Base-by-base conservation (phyloP, 208 protist genomes). In the Angomonas deanei region DNA sequence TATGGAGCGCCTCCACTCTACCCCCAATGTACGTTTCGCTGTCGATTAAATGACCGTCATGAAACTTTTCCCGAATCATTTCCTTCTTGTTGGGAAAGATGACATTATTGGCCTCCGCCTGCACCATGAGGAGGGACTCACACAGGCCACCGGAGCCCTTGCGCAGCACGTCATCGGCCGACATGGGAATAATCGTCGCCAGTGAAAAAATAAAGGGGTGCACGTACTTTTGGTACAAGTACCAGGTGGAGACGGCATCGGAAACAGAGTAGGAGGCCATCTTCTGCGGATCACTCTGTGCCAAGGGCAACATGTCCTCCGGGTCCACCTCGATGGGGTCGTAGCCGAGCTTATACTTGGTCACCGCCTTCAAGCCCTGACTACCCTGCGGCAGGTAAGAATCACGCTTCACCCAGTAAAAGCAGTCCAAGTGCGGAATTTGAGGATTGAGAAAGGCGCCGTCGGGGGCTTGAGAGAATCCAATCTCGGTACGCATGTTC, bases 131-230 rank as follows among this genome's bases (percentile, higher is more conserved):
- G 38, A 99, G 76, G 3, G 94, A 90, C 77, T 99, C 99, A 82
- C 99, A 99, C 11, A 99, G 74, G 5, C 98, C 99, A 27, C 99
- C 99, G 3, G 97, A 99, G 42, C 96, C 98, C 70, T 99, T 99
- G 50, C 98, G 86, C 61, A 99, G 84, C 8, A 99, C 98, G 56
- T 99, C 97, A 73, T 99, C 98, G 0, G 99, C 97, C 21, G 94
- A 78, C 88, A 99, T 95, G 4, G 99, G 99, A 72, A 99, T 99
- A 70, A 99, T 99, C 1, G 90, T 99, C 74, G 97, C 98, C 19
- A 99, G 88, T 0, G 99, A 99, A 74, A 99, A 99, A 71, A 99
- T 99, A 81, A 99, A 99, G 0, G 98, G 97, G 74, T 99, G 96
- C 11, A 99, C 97, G 72, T 99, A 99, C 61, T 99, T 99, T 64